Evolutionary conservation across 352 stramenopile genomes (phyloP), one percentile per base, ranked within the genome.

Genomic region (Globisporangium cederbergense): DNA sequence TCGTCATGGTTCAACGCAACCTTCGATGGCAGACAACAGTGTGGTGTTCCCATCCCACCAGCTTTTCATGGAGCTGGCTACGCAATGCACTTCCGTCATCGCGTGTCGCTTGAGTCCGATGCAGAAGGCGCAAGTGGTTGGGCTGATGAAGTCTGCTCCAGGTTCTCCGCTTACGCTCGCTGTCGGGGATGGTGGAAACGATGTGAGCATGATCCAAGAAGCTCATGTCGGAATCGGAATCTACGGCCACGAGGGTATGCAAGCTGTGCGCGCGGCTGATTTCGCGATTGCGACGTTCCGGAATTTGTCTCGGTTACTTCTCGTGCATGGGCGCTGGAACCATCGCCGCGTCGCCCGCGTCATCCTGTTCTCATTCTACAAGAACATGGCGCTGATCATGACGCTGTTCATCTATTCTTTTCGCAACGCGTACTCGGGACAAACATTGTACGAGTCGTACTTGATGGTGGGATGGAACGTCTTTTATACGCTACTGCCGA

Each of bases 161-260:
- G 80, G 77, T 1, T 71, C 82, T 18, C 95, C 85, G 0, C 49
- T 96, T 13, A 98, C 96, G 0, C 77, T 99, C 5, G 97, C 97
- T 5, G 98, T 99, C 56, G 98, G 98, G 20, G 97, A 99, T 75
- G 98, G 97, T 49, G 97, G 97, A 1, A 99, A 99, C 68, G 98
- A 99, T 70, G 97, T 99, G 25, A 97, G 95, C 60, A 99, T 99
- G 98, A 99, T 99, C 62, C 97, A 99, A 81, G 96, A 98, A 75
- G 97, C 97, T 38, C 94, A 99, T 57, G 93, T 99, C 49, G 98
- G 98, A 32, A 94, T 99, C 56, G 97, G 98, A 3, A 99, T 99
- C 62, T 98, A 96, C 50, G 97, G 98, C 7, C 90, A 99, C 60
- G 98, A 99, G 86, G 97, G 85, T 16, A 95, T 96, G 86, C 88